phyloP scores from a whole-genome alignment of 495 filamentous ascomycete species.

The Penicillium cinerascens region DNA sequence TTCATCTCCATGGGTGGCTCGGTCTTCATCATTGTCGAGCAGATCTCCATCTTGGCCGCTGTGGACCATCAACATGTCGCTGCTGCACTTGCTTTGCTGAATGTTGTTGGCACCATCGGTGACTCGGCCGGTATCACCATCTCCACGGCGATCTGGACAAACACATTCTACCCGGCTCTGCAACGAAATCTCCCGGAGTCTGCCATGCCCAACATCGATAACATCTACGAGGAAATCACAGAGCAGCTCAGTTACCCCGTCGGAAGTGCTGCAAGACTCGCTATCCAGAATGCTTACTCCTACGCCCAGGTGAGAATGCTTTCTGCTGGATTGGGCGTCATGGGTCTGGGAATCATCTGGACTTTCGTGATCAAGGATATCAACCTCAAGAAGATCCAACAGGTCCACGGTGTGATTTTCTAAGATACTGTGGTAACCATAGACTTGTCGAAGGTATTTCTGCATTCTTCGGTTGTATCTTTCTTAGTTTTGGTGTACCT shows the following conservation, averaged over 20 bases:
- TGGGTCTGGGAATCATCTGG: constrained; percentile 39
- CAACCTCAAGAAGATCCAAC: constrained; percentile 49
- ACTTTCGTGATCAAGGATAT: constrained; percentile 50
- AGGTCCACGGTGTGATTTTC: constrained; percentile 15
- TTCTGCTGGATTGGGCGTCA: constrained; percentile 41
- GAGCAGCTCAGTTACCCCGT: constrained; percentile 47
- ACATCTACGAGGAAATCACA: constrained; percentile 49
- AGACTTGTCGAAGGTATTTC: neutral
- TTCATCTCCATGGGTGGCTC: constrained; percentile 63
- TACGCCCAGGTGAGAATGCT: constrained; percentile 53
- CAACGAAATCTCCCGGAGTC: constrained; percentile 49
- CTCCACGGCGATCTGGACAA: constrained; percentile 60
- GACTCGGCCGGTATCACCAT: constrained; percentile 61
- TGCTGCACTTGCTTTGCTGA: constrained; percentile 57
- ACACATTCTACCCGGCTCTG: constrained; percentile 52
- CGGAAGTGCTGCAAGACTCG: constrained; percentile 43
- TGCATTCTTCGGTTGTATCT: neutral
- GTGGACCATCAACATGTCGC: constrained; percentile 62
- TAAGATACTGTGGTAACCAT: neutral
- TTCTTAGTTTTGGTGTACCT: neutral
- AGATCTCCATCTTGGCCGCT: constrained; percentile 64
- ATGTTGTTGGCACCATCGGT: constrained; percentile 59
- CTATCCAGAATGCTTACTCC: constrained; percentile 52
- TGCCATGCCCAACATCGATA: constrained; percentile 28
- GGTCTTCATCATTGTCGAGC: constrained; percentile 55